phyloP scores from a whole-genome alignment of 2,329 filamentous ascomycete genomes.

The Colletotrichum sp. region DNA sequence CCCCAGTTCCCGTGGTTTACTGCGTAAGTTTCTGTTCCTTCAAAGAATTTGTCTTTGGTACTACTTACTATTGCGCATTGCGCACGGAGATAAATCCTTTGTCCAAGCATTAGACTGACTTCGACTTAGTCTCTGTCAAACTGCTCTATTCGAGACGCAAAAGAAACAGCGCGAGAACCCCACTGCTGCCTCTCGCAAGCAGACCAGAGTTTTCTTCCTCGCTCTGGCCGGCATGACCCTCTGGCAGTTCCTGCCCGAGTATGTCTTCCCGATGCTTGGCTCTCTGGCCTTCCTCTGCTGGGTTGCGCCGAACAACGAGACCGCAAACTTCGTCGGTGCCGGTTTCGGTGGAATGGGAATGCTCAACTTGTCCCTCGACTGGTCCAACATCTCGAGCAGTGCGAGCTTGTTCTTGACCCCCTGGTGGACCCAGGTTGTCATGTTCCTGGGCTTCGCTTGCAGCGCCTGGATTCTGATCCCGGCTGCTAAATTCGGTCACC shows the following conservation, averaged over 20 bases:
- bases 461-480: conserved; percentile 65
- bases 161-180: conserved; percentile 56
- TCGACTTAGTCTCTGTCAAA: conserved; percentile 48
- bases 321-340: conserved; percentile 67
- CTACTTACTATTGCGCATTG: neutral
- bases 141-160: conserved; percentile 63
- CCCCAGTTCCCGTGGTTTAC: conserved; percentile 43
- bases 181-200: conserved; percentile 52
- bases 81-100: neutral
- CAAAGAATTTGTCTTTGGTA: too few species aligned
- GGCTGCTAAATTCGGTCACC: conserved; percentile 61
- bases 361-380: conserved; percentile 64
- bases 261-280: conserved; percentile 13
- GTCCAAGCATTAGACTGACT: neutral
- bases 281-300: conserved; percentile 61
- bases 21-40: neutral
- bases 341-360: conserved; percentile 62
- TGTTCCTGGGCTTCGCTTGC: conserved; percentile 59
- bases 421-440: conserved; percentile 53
- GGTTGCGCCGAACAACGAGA: conserved; percentile 62
- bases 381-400: conserved; percentile 46
- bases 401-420: conserved; percentile 59
- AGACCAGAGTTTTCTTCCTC: conserved; percentile 63
- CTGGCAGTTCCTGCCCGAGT: conserved; percentile 17
- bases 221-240: conserved; percentile 54